These are phyloP conservation scores for Penicillium canariense DNA, from an alignment of 495 filamentous ascomycete species.

Conservation along the genomic window DNA sequence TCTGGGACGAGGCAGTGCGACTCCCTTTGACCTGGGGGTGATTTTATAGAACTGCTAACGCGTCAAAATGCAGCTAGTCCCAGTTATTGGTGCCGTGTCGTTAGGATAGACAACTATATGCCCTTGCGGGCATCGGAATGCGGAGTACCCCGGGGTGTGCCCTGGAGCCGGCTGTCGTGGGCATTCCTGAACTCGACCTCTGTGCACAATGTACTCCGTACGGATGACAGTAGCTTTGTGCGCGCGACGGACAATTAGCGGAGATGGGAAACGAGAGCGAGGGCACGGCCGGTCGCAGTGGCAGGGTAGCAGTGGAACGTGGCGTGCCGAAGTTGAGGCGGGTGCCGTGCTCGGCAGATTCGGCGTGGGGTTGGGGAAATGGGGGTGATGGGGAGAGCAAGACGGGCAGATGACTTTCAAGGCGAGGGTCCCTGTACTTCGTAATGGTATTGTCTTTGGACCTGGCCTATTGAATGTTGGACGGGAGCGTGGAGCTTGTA, in stretches of 20 bases:
- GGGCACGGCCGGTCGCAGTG: conserved; percentile 2
- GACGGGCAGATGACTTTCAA: no score
- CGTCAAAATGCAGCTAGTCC: no score
- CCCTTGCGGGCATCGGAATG: background rate
- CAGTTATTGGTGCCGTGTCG: background rate
- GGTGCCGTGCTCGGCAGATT: background rate
- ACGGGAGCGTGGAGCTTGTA: background rate
- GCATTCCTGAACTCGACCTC: no score
- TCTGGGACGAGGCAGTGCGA: background rate
- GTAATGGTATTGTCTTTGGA: no score
- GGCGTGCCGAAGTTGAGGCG: conserved; percentile 21
- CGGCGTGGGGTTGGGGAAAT: background rate
- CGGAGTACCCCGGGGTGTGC: background rate
- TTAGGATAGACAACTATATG: background rate
- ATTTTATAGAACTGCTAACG: background rate
- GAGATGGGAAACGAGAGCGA: conserved; percentile 4
- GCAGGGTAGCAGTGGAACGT: background rate
- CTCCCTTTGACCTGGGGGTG: background rate
- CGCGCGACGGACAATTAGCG: conserved; percentile 16
- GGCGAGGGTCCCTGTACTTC: no score
- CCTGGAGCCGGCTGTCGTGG: no score
- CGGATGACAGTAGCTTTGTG: background rate
- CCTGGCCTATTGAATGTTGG: background rate
- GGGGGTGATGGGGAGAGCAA: no score
- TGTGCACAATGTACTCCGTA: no score